Percentiles rank a stretch among this genome's conserved stretches.
Evolutionary conservation across 2,329 filamentous ascomycete species (phyloP).

Genomic region (Colletotrichum incanum): DNA sequence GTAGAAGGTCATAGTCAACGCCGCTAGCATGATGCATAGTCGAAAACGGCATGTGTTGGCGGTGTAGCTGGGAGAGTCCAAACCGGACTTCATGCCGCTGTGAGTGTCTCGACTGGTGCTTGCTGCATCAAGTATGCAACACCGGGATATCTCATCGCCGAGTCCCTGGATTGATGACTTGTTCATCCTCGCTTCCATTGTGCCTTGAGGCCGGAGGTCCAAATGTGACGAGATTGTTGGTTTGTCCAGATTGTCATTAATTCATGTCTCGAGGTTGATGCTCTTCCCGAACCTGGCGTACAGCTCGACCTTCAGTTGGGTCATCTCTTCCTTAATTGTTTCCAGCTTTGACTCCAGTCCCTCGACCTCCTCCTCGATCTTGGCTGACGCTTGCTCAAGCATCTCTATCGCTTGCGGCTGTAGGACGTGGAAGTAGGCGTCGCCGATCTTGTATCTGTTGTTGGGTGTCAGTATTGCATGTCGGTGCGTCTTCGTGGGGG

Average conservation of each 20-base stretch:
- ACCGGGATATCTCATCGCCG: neutral
- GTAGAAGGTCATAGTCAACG: constrained; percentile 10
- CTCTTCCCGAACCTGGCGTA: constrained; percentile 96
- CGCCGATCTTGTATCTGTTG: constrained; percentile 92
- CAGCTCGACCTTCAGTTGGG: constrained; percentile 88
- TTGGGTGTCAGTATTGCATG: constrained; percentile 1
- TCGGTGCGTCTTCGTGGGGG: neutral
- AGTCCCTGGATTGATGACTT: neutral
- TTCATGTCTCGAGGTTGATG: constrained; percentile 94
- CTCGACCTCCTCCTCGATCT: constrained; percentile 83
- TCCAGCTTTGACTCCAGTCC: constrained; percentile 83
- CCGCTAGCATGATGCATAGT: constrained; percentile 11
- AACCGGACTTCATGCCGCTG: neutral
- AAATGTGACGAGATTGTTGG: constrained; percentile 9
- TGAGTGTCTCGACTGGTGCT: neutral
- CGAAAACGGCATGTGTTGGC: neutral
- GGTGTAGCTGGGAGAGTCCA: neutral
- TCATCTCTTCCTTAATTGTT: constrained; percentile 87
- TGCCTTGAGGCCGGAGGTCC: neutral
- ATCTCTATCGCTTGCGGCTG: constrained; percentile 90
- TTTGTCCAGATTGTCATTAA: constrained; percentile 24
- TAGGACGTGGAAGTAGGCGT: constrained; percentile 91
- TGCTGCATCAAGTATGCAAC: neutral
- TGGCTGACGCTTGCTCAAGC: constrained; percentile 78
- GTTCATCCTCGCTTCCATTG: neutral